These are phyloP conservation scores for Citrus hindsii DNA, from an alignment of 345 rosid genomes.

Conservation along the genomic window DNA sequence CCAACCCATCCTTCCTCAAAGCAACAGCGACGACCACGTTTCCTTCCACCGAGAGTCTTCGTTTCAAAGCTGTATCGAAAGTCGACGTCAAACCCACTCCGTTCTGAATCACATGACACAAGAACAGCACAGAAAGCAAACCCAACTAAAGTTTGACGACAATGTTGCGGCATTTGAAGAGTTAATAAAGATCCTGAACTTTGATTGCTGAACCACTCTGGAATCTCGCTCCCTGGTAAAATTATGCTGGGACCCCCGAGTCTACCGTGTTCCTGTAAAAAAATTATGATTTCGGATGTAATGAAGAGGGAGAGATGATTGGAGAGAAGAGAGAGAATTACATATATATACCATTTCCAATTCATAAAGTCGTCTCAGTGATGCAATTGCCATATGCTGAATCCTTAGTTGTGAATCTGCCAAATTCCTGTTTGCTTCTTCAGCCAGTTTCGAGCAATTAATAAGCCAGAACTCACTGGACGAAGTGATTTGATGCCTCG, in stretches of 20 bases:
- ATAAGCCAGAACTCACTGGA: not conserved
- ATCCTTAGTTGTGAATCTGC: not conserved
- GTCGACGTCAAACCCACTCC: not conserved
- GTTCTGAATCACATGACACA: no score
- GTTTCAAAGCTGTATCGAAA: not conserved
- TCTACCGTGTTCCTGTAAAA: no score
- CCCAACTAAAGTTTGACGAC: not conserved
- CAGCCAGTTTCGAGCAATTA: not conserved
- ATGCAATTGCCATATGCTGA: not conserved
- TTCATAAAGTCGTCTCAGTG: not conserved
- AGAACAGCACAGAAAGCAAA: not conserved
- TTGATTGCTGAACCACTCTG: not conserved
- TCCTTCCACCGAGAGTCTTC: not conserved
- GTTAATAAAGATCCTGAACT: not conserved
- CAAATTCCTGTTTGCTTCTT: not conserved
- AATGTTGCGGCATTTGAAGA: not conserved
- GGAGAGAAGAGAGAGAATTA: not conserved
- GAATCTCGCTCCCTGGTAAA: not conserved
- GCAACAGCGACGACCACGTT: not conserved
- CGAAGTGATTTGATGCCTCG: no score
- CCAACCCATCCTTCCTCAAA: no score
- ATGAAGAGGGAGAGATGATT: not conserved
- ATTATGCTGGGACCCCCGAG: no score
- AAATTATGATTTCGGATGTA: not conserved
- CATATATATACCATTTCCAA: no score